Evolutionary conservation across 805 yeast species (phyloP).

Genomic region (Brettanomyces sp.): DNA sequence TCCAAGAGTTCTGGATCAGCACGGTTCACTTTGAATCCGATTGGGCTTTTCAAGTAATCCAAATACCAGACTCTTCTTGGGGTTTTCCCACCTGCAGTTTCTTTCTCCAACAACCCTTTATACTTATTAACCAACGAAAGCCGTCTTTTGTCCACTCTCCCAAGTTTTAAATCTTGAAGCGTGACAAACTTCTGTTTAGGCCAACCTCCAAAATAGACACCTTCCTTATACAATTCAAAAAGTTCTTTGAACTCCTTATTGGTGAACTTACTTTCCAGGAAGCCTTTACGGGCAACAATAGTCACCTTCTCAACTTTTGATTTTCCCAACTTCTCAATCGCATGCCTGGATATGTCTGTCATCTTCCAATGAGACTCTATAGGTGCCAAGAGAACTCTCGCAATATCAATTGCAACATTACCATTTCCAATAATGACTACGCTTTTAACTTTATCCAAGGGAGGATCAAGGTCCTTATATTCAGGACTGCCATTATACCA

Average conservation of each 20-base stretch:
- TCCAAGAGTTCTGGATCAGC: constrained; percentile 29
- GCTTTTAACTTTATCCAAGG: constrained; percentile 48
- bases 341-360: constrained; percentile 67
- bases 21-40: constrained; percentile 33
- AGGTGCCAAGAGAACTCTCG: constrained; percentile 64
- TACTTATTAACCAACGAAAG: constrained; percentile 54
- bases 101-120: constrained; percentile 7
- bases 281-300: constrained; percentile 80
- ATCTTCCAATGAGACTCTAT: constrained; percentile 39
- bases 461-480: constrained; percentile 37
- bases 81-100: not conserved
- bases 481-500: constrained; percentile 95
- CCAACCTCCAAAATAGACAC: constrained; percentile 38
- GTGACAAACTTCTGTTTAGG: constrained; percentile 29
- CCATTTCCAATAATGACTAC: constrained; percentile 94
- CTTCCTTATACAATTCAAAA: constrained; percentile 44
- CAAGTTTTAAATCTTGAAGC: constrained; percentile 24
- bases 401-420: constrained; percentile 88
- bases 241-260: constrained; percentile 87
- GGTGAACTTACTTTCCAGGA: constrained; percentile 79
- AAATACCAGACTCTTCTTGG: constrained; percentile 47
- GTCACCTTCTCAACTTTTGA: constrained; percentile 56
- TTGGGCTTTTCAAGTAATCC: constrained; percentile 62
- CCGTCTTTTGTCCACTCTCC: constrained; percentile 56
- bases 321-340: constrained; percentile 41